Base-by-base conservation (phyloP, 768 basidiomycete genomes). In the Macrolepiota dolichaula region DNA sequence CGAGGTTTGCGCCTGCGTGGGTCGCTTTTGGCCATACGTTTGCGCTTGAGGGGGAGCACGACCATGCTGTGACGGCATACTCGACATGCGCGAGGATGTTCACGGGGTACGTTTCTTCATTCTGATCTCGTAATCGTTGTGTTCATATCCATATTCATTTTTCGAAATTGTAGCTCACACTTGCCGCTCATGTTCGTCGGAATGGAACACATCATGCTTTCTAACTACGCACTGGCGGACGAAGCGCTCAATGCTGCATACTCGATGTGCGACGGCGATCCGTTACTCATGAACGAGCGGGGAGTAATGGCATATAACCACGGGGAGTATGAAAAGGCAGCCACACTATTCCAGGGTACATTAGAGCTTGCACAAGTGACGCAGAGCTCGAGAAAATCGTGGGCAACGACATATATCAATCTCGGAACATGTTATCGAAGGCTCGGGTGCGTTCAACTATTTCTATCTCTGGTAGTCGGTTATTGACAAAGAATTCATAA, bases 11-110 rank as follows among this genome's bases (percentile, higher is more conserved):
- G 0, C 95, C 97, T 10, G 94, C 96, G 0, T 99, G 97, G 97
- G 85, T 98, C 54, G 93, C 95, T 2, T 99, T 98, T 71, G 97
- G 92, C 10, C 97, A 99, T 73, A 95, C 95, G 0, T 99, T 97
- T 76, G 94, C 96, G 1, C 79, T 92, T 65, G 97, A 99, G 72
- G 96, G 96, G 15, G 97, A 99, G 72, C 97, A 98, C 76, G 96
- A 98, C 67, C 96, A 98, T 68, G 96, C 97, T 2, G 93, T 98
- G 49, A 98, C 94, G 0, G 96, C 97, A 1, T 99, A 99, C 73
- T 98, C 96, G 24, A 98, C 97, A 0, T 95, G 94, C 61, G 92
- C 94, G 4, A 80, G 96, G 37, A 88, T 98, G 80, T 98, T 98
- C 71, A 91, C 90, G 62, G 97, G 96, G 92, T 95, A 70, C 55